Evolutionary conservation across 345 rosid genomes (phyloP).

Genomic region (Moringa oleifera): DNA sequence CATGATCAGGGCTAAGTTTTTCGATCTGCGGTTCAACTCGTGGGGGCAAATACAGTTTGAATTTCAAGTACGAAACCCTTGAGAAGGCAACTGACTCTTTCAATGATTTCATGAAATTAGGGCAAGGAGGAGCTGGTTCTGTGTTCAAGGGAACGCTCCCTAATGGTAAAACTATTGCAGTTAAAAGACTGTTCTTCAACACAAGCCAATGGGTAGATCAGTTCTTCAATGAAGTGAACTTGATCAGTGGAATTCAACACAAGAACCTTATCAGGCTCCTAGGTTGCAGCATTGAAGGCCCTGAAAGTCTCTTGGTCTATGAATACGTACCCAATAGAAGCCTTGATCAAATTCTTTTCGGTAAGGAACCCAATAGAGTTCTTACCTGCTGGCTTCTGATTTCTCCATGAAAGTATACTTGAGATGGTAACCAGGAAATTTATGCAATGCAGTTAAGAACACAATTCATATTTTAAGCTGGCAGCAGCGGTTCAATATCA

Average conservation of each 20-base stretch:
- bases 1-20: conserved; percentile 5
- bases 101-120: conserved; percentile 55
- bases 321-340: conserved; percentile 74
- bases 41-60: conserved; percentile 3
- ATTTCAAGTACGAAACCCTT: conserved; percentile 60
- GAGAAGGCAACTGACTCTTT: conserved; percentile 68
- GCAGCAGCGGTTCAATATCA: conserved; percentile 54
- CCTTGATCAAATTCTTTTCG: conserved; percentile 66
- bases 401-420: too few species aligned
- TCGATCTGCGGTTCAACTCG: not conserved
- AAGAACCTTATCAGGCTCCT: conserved; percentile 60
- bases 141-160: conserved; percentile 74
- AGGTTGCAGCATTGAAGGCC: conserved; percentile 91
- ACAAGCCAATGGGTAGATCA: conserved; percentile 71
- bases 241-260: conserved; percentile 62
- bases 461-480: conserved; percentile 47
- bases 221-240: conserved; percentile 77
- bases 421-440: not conserved
- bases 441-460: conserved; percentile 35
- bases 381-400: too few species aligned
- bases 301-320: conserved; percentile 75
- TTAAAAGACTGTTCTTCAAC: conserved; percentile 59
- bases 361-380: conserved; percentile 23
- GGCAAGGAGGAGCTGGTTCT: conserved; percentile 79
- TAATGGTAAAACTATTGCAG: conserved; percentile 61